Evolutionary conservation across 2,329 filamentous ascomycete genomes (phyloP).

Genomic region (Pestalotiopsis sp.): DNA sequence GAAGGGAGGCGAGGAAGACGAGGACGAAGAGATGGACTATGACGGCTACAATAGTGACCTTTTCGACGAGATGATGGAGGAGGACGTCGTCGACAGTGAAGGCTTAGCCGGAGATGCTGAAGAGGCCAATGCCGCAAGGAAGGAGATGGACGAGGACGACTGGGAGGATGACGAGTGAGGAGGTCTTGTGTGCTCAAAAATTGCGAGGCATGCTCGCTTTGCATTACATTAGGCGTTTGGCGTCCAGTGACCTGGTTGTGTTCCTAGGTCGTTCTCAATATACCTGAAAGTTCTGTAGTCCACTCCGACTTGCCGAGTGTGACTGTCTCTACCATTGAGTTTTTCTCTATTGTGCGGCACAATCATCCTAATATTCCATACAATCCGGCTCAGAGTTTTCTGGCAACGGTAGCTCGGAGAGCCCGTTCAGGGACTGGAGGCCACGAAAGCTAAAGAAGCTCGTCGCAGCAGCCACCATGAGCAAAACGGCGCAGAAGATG

Average conservation of each 20-base stretch:
- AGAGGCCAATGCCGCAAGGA: slow-evolving; percentile 47
- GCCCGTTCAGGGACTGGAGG: not conserved
- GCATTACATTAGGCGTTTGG: slow-evolving; percentile 4
- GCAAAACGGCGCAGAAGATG: slow-evolving; percentile 21
- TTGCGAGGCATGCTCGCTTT: not conserved
- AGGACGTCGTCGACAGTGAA: slow-evolving; percentile 53
- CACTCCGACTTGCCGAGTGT: not conserved
- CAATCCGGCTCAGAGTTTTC: not conserved
- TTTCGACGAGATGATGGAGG: slow-evolving; percentile 44
- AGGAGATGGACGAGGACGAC: slow-evolving; percentile 54
- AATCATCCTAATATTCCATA: not conserved
- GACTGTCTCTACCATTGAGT: not conserved
- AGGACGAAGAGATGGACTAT: slow-evolving; percentile 37
- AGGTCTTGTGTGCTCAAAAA: not conserved
- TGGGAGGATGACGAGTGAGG: slow-evolving; percentile 15
- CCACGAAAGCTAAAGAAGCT: slow-evolving; percentile 14
- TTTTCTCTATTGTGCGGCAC: not conserved
- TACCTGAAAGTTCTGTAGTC: not conserved
- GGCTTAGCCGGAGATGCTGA: slow-evolving; percentile 50
- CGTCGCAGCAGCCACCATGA: slow-evolving; percentile 21
- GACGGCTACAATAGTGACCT: slow-evolving; percentile 41
- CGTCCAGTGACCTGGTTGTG: not conserved
- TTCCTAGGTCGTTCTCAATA: not conserved
- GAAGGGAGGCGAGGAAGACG: slow-evolving; percentile 32
- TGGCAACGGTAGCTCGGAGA: not conserved